Evolutionary conservation across 2,329 filamentous ascomycete species (phyloP).

Genomic region (Endothia cerciana): DNA sequence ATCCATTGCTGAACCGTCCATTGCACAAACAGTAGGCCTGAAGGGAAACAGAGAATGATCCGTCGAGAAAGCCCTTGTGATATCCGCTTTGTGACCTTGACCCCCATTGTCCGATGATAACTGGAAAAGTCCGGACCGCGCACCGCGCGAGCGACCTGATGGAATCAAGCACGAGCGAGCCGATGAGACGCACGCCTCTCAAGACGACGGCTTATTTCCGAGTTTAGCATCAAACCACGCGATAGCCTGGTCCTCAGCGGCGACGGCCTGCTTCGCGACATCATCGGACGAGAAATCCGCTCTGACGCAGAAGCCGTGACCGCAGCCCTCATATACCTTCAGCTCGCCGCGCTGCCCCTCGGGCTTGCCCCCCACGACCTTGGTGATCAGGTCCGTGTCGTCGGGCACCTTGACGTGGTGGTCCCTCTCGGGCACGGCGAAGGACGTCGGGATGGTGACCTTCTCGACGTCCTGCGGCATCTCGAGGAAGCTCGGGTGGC

Average conservation of each 20-base stretch:
- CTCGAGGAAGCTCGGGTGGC: constrained; percentile 54
- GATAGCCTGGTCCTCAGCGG: constrained; percentile 41
- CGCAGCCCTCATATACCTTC: constrained; percentile 42
- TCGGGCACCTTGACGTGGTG: constrained; percentile 38
- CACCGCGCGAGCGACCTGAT: not conserved
- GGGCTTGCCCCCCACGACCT: constrained; percentile 41
- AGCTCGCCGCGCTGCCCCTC: constrained; percentile 42
- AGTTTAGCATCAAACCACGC: constrained; percentile 38
- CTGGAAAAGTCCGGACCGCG: too few species aligned
- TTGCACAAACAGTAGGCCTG: not conserved
- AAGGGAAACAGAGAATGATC: too few species aligned
- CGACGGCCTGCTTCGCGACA: constrained; percentile 35
- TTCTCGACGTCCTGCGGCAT: constrained; percentile 53
- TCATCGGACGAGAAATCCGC: constrained; percentile 38
- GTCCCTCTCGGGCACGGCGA: constrained; percentile 53
- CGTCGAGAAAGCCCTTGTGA: not conserved
- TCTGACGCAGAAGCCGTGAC: constrained; percentile 48
- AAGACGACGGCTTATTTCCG: not conserved
- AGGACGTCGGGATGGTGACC: constrained; percentile 48
- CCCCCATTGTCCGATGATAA: not conserved
- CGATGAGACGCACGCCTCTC: not conserved
- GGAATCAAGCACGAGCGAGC: not conserved
- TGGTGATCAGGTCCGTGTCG: constrained; percentile 41
- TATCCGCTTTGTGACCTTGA: not conserved
- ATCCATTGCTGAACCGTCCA: too few species aligned